Percentiles rank a stretch among this genome's conserved stretches.
Conservation (phyloP, 306 rosid species). For the barrel medic (Medicago truncatula) region MtrunA17r5.0-ANR NC_053049.1:8737001-8737500, state of each 20-base stretch:
- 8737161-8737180: constrained; percentile 56
- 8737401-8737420: no score
- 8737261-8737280: no score
- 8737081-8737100: constrained; percentile 43
- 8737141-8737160: constrained; percentile 49
- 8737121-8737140: constrained; percentile 43
- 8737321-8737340: no score
- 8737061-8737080: constrained; percentile 62
- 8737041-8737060: constrained; percentile 60
- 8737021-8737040: constrained; percentile 82
- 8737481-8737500: no score
- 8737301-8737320: no score
- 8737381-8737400: no score
- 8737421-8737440: no score
- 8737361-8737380: no score
- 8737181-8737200: constrained; percentile 53
- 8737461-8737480: no score
- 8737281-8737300: no score
- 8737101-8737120: constrained; percentile 45
- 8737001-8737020: constrained; percentile 55
- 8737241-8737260: constrained; percentile 48
- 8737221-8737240: constrained; percentile 36
- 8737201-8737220: constrained; percentile 38
- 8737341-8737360: no score
- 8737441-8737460: no score